Evolutionary conservation across 2,329 filamentous ascomycete species (phyloP).

Genomic region (Periconia digitata): DNA sequence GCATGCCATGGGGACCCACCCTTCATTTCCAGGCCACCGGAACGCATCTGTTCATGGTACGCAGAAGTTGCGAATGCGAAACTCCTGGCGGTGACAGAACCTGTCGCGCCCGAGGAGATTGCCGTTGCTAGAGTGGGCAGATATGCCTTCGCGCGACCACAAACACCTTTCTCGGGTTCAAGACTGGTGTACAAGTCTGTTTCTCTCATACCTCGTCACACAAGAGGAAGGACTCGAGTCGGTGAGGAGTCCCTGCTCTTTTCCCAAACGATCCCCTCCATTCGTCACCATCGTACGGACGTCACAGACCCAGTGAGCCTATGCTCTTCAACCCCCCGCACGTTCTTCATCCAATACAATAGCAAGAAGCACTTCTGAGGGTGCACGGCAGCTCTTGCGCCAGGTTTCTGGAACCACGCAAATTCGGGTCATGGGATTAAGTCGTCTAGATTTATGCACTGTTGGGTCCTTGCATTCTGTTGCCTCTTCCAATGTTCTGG

Average conservation of each 20-base stretch:
- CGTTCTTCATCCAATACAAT: slow-evolving; percentile 10
- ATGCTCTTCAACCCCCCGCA: slow-evolving; percentile 3
- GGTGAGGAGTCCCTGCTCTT: slow-evolving; percentile 12
- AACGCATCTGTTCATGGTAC: slow-evolving; percentile 18
- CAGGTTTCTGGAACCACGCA: slow-evolving; percentile 18
- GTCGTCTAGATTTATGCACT: neutral
- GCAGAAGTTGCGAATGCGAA: slow-evolving; percentile 30
- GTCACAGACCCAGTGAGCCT: slow-evolving; percentile 1
- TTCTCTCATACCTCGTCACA: slow-evolving; percentile 1
- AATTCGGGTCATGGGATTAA: slow-evolving; percentile 1
- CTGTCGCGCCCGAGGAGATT: slow-evolving; percentile 21
- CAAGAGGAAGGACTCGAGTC: slow-evolving; percentile 8
- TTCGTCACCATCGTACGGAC: slow-evolving; percentile 6
- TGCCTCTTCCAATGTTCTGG: neutral
- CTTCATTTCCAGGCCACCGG: slow-evolving; percentile 10
- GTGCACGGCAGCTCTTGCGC: slow-evolving; percentile 14
- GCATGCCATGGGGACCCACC: neutral
- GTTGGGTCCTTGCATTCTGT: neutral
- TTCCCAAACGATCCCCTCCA: neutral
- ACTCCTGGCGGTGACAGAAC: slow-evolving; percentile 22
- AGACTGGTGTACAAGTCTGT: slow-evolving; percentile 5
- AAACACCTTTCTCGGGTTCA: slow-evolving; percentile 1
- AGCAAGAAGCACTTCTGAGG: slow-evolving; percentile 4
- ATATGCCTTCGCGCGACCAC: slow-evolving; percentile 15
- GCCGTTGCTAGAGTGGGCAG: slow-evolving; percentile 11